Evolutionary conservation across 257 asterid species (phyloP).

Genomic region (Misopates orontium): DNA sequence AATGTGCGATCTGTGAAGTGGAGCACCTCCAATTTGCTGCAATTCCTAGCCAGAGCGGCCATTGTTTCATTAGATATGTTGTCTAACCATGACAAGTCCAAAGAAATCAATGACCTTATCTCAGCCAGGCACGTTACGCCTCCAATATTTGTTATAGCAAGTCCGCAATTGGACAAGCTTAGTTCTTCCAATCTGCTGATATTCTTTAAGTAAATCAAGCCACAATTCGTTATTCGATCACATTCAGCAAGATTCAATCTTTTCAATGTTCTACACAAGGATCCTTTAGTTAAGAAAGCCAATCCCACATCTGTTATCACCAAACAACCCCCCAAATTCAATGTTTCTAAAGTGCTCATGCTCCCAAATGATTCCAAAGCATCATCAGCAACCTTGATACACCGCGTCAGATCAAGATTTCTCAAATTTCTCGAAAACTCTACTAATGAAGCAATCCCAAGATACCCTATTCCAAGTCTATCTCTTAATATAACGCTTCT

Average conservation of each 20-base stretch:
- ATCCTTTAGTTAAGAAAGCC: slow-evolving; percentile 21
- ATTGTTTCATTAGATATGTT: slow-evolving; percentile 28
- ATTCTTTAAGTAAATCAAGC: slow-evolving; percentile 28
- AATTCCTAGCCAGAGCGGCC: slow-evolving; percentile 25
- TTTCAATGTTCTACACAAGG: slow-evolving; percentile 23
- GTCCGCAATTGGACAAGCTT: slow-evolving; percentile 33
- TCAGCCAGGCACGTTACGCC: slow-evolving; percentile 17
- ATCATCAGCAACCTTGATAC: slow-evolving; percentile 33
- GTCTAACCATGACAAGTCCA: slow-evolving; percentile 37
- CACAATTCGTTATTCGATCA: slow-evolving; percentile 32
- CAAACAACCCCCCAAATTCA: slow-evolving; percentile 35
- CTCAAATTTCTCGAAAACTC: slow-evolving; percentile 29
- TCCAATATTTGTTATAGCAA: slow-evolving; percentile 27
- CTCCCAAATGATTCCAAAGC: slow-evolving; percentile 29
- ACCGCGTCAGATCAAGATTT: slow-evolving; percentile 32
- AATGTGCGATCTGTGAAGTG: slow-evolving; percentile 32
- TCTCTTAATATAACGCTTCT: slow-evolving; percentile 24
- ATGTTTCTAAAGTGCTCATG: slow-evolving; percentile 18
- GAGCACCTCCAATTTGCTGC: slow-evolving; percentile 28
- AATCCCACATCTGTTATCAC: slow-evolving; percentile 31
- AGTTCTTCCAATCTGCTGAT: slow-evolving; percentile 32
- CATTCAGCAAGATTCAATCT: slow-evolving; percentile 37
- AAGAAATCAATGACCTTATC: slow-evolving; percentile 25
- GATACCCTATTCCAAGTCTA: slow-evolving; percentile 28
- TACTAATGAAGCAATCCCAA: slow-evolving; percentile 27